Evolutionary conservation across 176 grass and related monocot genomes (phyloP).

Genomic region (Cenchrus fungigraminus): DNA sequence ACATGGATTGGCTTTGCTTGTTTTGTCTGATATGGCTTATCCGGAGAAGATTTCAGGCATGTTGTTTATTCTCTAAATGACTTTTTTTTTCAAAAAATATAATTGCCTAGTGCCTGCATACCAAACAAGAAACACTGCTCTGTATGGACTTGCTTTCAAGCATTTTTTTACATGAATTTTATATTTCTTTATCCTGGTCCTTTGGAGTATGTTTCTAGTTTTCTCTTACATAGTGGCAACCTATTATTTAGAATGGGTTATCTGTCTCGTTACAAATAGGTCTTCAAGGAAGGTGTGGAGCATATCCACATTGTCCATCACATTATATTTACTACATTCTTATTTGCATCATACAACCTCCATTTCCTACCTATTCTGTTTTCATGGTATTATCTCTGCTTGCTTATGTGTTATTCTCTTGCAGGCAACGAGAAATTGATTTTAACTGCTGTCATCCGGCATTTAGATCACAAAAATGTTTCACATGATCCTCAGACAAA

Average conservation of each 20-base stretch:
- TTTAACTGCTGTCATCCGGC: constrained; percentile 79
- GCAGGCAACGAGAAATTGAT: constrained; percentile 81
- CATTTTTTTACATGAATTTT: not conserved
- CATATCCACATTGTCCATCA: not conserved
- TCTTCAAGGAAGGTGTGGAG: not conserved
- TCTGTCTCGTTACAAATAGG: constrained; percentile 15
- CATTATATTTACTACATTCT: not conserved
- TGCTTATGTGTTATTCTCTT: constrained; percentile 35
- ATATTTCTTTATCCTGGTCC: not conserved
- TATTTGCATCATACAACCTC: not conserved
- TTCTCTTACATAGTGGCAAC: constrained; percentile 3
- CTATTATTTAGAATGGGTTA: constrained; percentile 9
- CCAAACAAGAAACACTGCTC: not conserved
- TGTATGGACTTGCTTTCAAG: not conserved
- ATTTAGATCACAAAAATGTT: constrained; percentile 93
- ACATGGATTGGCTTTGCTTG: constrained; percentile 78
- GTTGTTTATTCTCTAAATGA: constrained; percentile 5
- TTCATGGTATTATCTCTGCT: not conserved
- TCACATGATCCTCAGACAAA: constrained; percentile 64
- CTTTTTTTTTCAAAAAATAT: not conserved
- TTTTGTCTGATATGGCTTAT: constrained; percentile 87
- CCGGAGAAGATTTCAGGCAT: constrained; percentile 82
- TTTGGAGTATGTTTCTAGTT: constrained; percentile 1
- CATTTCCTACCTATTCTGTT: constrained; percentile 15
- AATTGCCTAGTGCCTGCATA: not conserved